phyloP scores from a whole-genome alignment of 768 basidiomycete species.

The Dictyophora rubrovolvata region DNA sequence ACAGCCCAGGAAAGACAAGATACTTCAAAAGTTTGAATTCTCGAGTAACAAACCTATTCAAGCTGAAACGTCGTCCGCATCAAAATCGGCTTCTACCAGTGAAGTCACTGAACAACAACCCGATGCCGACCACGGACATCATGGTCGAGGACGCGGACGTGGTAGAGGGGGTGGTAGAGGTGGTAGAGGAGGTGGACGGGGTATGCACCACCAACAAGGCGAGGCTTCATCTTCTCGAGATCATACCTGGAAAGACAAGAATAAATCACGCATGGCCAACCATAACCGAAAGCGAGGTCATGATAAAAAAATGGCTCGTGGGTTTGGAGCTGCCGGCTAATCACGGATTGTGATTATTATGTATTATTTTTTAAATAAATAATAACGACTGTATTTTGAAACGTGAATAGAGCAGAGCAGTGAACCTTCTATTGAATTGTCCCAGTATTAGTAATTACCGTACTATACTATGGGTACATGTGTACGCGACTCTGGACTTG shows the following conservation, averaged over 20 bases:
- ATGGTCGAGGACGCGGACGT: constrained; percentile 29
- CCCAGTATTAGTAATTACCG: too few relatives aligned
- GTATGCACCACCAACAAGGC: constrained; percentile 28
- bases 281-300: constrained; percentile 74
- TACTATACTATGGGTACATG: not conserved
- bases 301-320: constrained; percentile 79
- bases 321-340: constrained; percentile 27
- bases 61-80: not conserved
- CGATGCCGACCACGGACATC: constrained; percentile 23
- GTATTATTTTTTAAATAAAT: not conserved
- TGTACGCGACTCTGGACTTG: constrained; percentile 3
- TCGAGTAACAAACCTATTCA: constrained; percentile 40
- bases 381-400: too few relatives aligned
- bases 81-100: constrained; percentile 8
- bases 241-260: constrained; percentile 65
- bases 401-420: too few relatives aligned
- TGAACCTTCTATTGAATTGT: too few relatives aligned
- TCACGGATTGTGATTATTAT: not conserved
- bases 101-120: not conserved
- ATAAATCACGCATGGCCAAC: constrained; percentile 64
- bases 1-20: constrained; percentile 65
- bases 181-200: constrained; percentile 25
- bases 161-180: constrained; percentile 27
- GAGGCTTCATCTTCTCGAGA: constrained; percentile 34
- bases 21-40: constrained; percentile 70